Evolutionary conservation across 768 basidiomycete species (phyloP), one percentile per base, ranked within the genome.

Genomic region (Lactarius vividus): DNA sequence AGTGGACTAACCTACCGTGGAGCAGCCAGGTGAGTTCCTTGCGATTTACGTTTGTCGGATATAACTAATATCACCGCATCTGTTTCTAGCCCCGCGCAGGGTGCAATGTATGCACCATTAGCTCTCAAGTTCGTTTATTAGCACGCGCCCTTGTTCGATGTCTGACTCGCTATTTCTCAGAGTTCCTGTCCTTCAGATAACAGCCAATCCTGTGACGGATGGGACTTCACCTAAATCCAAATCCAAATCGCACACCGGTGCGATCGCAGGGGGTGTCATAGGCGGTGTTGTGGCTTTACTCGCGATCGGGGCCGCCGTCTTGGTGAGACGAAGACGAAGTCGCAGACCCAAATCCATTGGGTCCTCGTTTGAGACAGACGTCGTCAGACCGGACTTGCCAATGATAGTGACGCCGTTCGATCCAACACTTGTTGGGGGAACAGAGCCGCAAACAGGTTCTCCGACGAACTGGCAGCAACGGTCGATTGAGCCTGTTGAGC

Each of bases 51-150:
- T 31, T 33, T 4, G 23, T 23, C 11, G 15, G 23, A 28, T 54
- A 2, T 20, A 42, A 37, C 35, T 46, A 16, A 59, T 18, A 18
- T 6, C 28, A n/a, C 42, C 1, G 7, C 18, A 4, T 16, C 9
- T 3, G 8, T 23, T 35, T 31, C n/a, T 28, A 73, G 72, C 55
- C 71, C 72, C 20, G 71, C 68, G 6, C 67, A 69, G 13, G 72
- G 72, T 39, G 72, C 66, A 11, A 61, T 73, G 60, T 73, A 66
- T 61, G 72, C 72, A 7, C 71, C 68, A 26, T 56, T 73, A 13
- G 71, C 72, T 26, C 54, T 70, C n/a, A 68, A 44, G 72, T 73
- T 35, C 57, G 72, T 64, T 9, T 15, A 15, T 39, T 23, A 28
- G 18, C 2, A 26, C 15, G 49, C 44, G 2, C 31, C 23, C 1